Evolutionary conservation across 148 eudicot genomes (phyloP).

Genomic region (Persicaria tinctoria): DNA sequence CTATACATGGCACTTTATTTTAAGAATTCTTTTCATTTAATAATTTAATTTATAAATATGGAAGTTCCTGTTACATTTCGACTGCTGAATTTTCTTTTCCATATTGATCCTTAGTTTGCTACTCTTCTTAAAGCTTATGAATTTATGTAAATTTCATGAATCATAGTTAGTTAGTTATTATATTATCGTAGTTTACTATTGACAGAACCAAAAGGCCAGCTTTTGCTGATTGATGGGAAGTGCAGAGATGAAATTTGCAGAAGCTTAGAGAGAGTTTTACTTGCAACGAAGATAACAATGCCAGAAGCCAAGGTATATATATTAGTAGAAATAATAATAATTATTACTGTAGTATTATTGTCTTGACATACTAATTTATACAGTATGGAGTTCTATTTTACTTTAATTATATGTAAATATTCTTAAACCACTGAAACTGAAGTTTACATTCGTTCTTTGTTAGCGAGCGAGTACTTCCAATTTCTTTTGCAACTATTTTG

Average conservation of each 20-base stretch:
- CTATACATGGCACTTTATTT: no score
- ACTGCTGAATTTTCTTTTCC: background rate
- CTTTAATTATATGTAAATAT: no score
- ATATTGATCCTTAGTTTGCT: background rate
- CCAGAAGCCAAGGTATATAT: constrained; percentile 75
- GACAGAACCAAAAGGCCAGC: constrained; percentile 96
- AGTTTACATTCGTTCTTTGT: no score
- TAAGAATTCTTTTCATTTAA: no score
- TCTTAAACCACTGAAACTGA: no score
- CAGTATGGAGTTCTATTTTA: no score
- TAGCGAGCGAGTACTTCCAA: no score
- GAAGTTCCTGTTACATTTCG: background rate
- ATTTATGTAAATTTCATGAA: background rate
- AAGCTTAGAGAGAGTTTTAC: constrained; percentile 84
- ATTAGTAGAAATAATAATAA: background rate
- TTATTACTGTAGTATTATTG: background rate
- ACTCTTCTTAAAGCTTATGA: background rate
- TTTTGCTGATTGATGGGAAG: constrained; percentile 77
- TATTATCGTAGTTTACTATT: constrained; percentile 11
- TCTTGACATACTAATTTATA: background rate
- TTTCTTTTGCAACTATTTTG: no score
- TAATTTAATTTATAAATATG: no score
- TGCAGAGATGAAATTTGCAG: constrained; percentile 76
- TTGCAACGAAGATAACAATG: constrained; percentile 71
- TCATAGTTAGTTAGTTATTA: background rate